Percentiles rank a stretch among this genome's conserved stretches.
These are phyloP conservation scores for Talaromyces sp. DNA, from an alignment of 2,329 filamentous ascomycete species.

Conservation along the genomic window DNA sequence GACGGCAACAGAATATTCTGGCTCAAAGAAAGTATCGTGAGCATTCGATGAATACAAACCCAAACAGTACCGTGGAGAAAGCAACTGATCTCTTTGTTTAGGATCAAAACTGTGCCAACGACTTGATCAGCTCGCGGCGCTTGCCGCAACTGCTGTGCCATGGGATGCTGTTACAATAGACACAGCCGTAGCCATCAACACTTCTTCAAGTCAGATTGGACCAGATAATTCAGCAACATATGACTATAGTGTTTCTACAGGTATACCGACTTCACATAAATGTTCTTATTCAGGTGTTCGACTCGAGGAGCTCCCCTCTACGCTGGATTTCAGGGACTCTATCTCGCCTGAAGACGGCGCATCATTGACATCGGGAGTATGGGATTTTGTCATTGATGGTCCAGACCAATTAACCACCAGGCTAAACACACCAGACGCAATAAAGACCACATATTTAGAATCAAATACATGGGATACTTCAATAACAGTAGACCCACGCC, in stretches of 20 bases:
- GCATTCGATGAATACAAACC: not conserved
- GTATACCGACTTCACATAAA: not conserved
- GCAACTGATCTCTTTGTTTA: not conserved
- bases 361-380: not conserved
- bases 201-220: not conserved
- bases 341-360: not conserved
- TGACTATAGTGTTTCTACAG: not conserved
- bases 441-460: not conserved
- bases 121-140: not conserved
- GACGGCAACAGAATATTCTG: not conserved
- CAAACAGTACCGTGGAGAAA: no score
- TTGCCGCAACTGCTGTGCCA: not conserved
- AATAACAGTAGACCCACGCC: not conserved
- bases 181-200: not conserved
- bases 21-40: not conserved
- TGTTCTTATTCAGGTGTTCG: not conserved
- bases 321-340: not conserved
- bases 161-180: not conserved
- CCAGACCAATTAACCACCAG: not conserved
- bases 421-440: not conserved
- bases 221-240: not conserved
- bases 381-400: not conserved
- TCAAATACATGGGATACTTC: not conserved
- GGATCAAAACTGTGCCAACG: not conserved
- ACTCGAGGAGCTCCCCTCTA: not conserved